Evolutionary conservation across 192 early-diverging fungal species (phyloP), one percentile per base, ranked within the genome.

Genomic region (Funneliformis geosporum): DNA sequence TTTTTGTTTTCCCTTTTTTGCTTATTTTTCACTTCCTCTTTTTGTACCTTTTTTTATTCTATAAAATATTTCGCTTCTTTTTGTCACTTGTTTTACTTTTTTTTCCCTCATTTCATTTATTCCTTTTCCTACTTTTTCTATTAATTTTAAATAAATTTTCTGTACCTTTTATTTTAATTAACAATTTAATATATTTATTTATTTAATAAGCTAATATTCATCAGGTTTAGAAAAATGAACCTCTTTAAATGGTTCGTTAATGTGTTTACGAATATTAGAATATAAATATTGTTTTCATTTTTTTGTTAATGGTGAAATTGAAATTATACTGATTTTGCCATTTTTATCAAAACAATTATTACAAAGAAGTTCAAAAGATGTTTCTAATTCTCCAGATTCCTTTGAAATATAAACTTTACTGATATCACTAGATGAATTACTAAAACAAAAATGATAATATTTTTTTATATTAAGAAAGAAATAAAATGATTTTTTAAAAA

Each of bases 371-470:
- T 42, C 12, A 68, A 68, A 40, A 21, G 5, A 42, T 42, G 18
- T 40, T 39, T 68, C 40, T 42, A 5, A 4, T 8, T 18, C 66
- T 5, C 39, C 66, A 39, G 39, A 38, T 42, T n/a, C 39, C 16
- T 21, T 42, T 68, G 40, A 68, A 21, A 18, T 39, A 68, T 68
- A 43, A 2, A 68, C 39, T 23, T 68, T 68, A 38, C 66, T 38
- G 18, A 68, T 68, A 21, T 68, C 7, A 18, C 11, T 21, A 68
- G 8, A 21, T 2, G 2, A 33, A 33, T 2, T 33, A 68, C 40
- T 68, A 68, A 68, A 68, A 38, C 39, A 5, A 43, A 68, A 68
- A 68, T 68, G 18, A n/a, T 43, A 40, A 39, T 68, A 68, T 68
- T 68, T 4, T 39, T 68, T 68, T 40, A 68, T 68, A 68, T 68